Percentiles rank a stretch among this genome's conserved stretches.
Evolutionary conservation across 257 asterid species (phyloP).

Genomic region (Solanum okadae): DNA sequence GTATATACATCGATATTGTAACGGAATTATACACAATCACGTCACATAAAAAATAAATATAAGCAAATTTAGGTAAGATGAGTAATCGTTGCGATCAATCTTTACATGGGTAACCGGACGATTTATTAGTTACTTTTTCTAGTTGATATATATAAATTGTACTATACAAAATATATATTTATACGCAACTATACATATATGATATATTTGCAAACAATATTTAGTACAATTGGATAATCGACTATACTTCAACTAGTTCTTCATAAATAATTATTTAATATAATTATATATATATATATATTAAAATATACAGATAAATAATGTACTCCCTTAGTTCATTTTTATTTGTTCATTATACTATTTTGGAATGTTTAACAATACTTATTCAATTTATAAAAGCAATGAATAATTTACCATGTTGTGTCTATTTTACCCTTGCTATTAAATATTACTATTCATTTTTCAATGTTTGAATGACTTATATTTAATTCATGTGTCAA

Average conservation of each 20-base stretch:
- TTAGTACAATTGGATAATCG: background rate
- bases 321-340: background rate
- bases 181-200: background rate
- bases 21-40: background rate
- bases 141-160: background rate
- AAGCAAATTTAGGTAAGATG: background rate
- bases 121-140: background rate
- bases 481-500: too few relatives aligned
- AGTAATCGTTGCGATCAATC: background rate
- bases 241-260: background rate
- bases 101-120: background rate
- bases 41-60: background rate
- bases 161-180: background rate
- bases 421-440: background rate
- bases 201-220: background rate
- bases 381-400: too few relatives aligned
- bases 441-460: too few relatives aligned
- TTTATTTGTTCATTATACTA: background rate
- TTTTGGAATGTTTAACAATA: too few relatives aligned
- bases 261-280: background rate
- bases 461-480: too few relatives aligned
- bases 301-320: background rate
- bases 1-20: background rate
- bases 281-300: background rate
- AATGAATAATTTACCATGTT: too few relatives aligned